Evolutionary conservation across 768 basidiomycete genomes (phyloP).

Genomic region (Leccinum rimulosum): DNA sequence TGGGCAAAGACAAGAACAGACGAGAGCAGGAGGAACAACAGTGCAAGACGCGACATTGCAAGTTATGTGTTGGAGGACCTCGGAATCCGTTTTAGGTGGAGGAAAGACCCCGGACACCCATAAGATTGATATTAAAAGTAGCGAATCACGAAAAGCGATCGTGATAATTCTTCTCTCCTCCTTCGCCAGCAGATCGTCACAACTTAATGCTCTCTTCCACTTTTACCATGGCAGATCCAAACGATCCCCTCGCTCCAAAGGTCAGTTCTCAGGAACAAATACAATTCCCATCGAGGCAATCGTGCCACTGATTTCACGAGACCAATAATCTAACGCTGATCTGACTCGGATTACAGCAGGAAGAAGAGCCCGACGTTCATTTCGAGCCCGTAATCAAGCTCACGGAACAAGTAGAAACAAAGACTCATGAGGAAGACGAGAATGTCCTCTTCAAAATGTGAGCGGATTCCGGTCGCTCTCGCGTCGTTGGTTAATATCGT

Average conservation of each 20-base stretch:
- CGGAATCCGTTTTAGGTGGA: slow-evolving; percentile 9
- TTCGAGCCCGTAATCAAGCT: slow-evolving; percentile 97
- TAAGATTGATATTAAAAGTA: slow-evolving; percentile 8
- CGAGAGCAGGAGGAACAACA: slow-evolving; percentile 36
- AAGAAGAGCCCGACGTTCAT: slow-evolving; percentile 84
- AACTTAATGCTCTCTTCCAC: slow-evolving; percentile 8
- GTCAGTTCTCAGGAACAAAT: slow-evolving; percentile 40
- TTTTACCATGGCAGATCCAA: slow-evolving; percentile 52
- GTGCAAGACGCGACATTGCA: slow-evolving; percentile 39
- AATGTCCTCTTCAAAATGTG: slow-evolving; percentile 94
- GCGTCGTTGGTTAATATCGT: slow-evolving; percentile 5
- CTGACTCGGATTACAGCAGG: slow-evolving; percentile 33
- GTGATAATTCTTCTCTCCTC: slow-evolving; percentile 24
- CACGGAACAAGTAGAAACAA: slow-evolving; percentile 92
- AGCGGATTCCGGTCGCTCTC: slow-evolving; percentile 30
- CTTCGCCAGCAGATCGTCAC: slow-evolving; percentile 9
- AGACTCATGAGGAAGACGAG: slow-evolving; percentile 95
- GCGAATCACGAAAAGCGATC: slow-evolving; percentile 18
- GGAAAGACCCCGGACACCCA: slow-evolving; percentile 28
- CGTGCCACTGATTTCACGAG: slow-evolving; percentile 28
- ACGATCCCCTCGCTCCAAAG: slow-evolving; percentile 69
- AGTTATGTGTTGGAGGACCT: background rate
- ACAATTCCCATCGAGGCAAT: slow-evolving; percentile 23
- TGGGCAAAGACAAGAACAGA: slow-evolving; percentile 51
- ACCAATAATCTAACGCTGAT: slow-evolving; percentile 24